A percentile compares a stretch with the other conserved stretches of the same genome.
These are phyloP conservation scores for Ophiostoma australiae DNA, from an alignment of 2,329 filamentous ascomycete species.

Conservation along the genomic window DNA sequence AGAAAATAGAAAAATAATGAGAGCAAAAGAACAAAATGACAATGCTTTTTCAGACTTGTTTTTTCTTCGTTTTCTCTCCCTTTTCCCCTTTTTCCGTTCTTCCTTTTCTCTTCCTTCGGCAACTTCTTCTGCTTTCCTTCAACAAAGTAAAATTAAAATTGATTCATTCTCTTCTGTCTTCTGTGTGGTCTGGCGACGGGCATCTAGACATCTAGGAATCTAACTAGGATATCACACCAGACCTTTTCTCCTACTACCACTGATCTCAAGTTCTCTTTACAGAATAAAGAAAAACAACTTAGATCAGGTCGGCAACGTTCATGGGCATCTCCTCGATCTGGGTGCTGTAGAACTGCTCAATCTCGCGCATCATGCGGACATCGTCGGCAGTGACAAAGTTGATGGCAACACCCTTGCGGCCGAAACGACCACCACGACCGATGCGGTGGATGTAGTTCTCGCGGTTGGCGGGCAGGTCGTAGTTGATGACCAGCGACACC, in stretches of 20 bases:
- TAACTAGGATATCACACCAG: slow-evolving; percentile 6
- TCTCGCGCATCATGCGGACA: slow-evolving; percentile 99
- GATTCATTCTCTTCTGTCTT: slow-evolving; percentile 4
- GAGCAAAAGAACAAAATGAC: neutral
- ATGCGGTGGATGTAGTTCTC: slow-evolving; percentile 99
- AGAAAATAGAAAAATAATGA: neutral
- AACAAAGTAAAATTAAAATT: neutral
- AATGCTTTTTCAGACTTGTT: neutral
- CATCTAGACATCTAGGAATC: slow-evolving; percentile 5
- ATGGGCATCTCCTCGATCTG: slow-evolving; percentile 99
- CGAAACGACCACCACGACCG: slow-evolving; percentile 98
- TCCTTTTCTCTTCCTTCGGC: neutral
- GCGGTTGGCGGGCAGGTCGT: slow-evolving; percentile 96
- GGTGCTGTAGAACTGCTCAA: slow-evolving; percentile 99
- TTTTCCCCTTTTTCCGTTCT: neutral
- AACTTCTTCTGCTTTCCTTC: neutral
- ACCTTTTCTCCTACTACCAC: neutral
- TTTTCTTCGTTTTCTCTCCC: neutral
- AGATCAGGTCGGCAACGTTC: slow-evolving; percentile 75
- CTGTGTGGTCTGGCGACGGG: slow-evolving; percentile 12
- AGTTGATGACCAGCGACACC: slow-evolving; percentile 99
- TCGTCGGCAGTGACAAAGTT: slow-evolving; percentile 99
- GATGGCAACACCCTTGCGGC: slow-evolving; percentile 99
- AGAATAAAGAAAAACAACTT: slow-evolving; percentile 36
- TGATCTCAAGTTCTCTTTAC: too few species aligned